A percentile compares a stretch with the other conserved stretches of the same genome.
Evolutionary conservation across 2,329 filamentous ascomycete species (phyloP).

Genomic region (Rutstroemia sp.): DNA sequence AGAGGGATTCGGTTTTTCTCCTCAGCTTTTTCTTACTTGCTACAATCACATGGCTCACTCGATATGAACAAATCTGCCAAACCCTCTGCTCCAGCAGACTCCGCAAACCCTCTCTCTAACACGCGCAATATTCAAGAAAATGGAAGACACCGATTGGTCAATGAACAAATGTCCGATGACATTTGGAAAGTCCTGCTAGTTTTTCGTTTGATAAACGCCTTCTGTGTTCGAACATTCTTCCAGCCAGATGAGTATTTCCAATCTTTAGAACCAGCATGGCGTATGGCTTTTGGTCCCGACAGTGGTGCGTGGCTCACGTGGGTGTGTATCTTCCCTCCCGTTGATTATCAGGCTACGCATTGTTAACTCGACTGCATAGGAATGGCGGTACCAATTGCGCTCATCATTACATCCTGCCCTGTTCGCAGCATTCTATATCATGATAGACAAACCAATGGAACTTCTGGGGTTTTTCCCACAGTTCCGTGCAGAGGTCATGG

Average conservation of each 20-base stretch:
- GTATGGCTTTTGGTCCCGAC: constrained; percentile 67
- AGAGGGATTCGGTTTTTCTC: too few species aligned
- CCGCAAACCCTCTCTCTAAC: background rate
- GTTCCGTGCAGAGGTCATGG: constrained; percentile 57
- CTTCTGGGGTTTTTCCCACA: constrained; percentile 46
- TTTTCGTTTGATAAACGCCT: constrained; percentile 72
- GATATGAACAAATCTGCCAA: background rate
- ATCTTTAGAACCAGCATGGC: constrained; percentile 89
- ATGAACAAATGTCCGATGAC: constrained; percentile 24
- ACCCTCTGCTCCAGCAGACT: background rate
- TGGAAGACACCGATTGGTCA: constrained; percentile 21
- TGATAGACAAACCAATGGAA: constrained; percentile 49
- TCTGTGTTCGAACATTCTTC: constrained; percentile 82
- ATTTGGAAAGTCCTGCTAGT: constrained; percentile 40
- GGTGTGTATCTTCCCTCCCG: constrained; percentile 46
- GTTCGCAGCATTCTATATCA: constrained; percentile 69
- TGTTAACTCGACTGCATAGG: constrained; percentile 43
- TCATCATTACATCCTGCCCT: constrained; percentile 87
- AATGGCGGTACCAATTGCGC: constrained; percentile 84
- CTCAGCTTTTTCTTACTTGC: too few species aligned
- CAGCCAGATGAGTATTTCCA: constrained; percentile 98
- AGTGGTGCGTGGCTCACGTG: constrained; percentile 92
- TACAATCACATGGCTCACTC: background rate
- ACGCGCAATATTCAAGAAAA: constrained; percentile 13
- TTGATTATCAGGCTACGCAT: background rate